Percentiles rank a stretch among this genome's conserved stretches.
Evolutionary conservation across 495 filamentous ascomycete species (phyloP).

Genomic region (Tuber calosporum): DNA sequence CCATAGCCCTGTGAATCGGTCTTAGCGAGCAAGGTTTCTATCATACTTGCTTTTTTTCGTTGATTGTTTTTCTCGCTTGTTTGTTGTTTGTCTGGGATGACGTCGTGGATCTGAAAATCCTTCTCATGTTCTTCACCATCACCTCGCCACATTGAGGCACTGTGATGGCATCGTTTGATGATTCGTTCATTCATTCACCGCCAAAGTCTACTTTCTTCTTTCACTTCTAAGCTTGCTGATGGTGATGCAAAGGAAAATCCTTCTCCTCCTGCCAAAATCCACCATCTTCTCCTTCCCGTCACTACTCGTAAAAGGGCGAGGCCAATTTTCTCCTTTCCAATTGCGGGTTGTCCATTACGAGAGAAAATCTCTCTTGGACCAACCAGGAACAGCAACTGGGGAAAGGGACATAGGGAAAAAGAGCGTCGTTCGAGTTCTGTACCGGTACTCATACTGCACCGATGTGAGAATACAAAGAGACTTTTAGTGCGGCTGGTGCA

Average conservation of each 20-base stretch:
- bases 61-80: neutral
- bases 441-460: too few species aligned
- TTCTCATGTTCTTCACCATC: neutral
- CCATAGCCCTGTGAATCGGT: too few species aligned
- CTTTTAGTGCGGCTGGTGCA: neutral
- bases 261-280: neutral
- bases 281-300: neutral
- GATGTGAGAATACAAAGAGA: slow-evolving; percentile 1
- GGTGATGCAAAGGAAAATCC: neutral
- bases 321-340: neutral
- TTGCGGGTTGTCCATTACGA: neutral
- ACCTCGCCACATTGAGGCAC: neutral
- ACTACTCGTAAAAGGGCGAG: neutral
- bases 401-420: neutral
- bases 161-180: neutral
- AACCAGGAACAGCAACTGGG: neutral
- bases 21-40: too few species aligned
- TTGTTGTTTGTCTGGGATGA: neutral
- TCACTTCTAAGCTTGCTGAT: neutral
- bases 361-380: neutral
- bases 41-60: neutral
- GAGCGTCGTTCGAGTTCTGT: too few species aligned
- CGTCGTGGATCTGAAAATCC: neutral
- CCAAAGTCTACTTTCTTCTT: neutral
- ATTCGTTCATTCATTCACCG: slow-evolving; percentile 1